Conservation (phyloP, 2,329 filamentous ascomycete genomes). For the Ophiocordyceps robertsii region DNA sequence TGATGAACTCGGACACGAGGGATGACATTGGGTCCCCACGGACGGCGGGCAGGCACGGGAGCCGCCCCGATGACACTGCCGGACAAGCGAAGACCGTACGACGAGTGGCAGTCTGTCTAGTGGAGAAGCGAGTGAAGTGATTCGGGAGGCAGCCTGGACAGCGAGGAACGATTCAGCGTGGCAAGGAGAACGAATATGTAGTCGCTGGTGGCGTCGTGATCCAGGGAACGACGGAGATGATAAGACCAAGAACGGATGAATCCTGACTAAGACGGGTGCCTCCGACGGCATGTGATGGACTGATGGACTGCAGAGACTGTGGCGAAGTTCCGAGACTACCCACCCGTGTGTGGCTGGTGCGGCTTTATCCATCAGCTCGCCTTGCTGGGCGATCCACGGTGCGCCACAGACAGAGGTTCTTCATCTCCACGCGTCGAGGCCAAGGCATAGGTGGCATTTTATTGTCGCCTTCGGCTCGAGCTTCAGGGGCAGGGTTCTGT, state of each 20-base stretch:
- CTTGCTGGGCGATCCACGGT: neutral
- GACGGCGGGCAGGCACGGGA: slow-evolving; percentile 3
- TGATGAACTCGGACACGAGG: slow-evolving; percentile 50
- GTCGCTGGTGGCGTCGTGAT: no score
- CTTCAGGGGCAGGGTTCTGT: neutral
- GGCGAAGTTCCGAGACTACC: neutral
- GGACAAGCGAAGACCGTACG: neutral
- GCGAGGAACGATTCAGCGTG: neutral
- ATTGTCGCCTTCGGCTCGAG: neutral
- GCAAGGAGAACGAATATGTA: no score
- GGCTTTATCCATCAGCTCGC: neutral
- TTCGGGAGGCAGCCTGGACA: neutral
- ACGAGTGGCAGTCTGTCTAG: neutral
- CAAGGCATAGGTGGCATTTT: slow-evolving; percentile 4
- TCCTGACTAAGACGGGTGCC: neutral
- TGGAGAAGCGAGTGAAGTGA: neutral
- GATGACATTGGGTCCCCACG: slow-evolving; percentile 37
- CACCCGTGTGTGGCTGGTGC: neutral
- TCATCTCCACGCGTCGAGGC: neutral
- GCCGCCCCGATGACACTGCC: neutral
- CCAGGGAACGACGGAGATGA: neutral
- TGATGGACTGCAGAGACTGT: neutral
- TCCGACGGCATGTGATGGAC: slow-evolving; percentile 1
- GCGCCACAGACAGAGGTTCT: neutral
- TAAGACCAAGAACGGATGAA: neutral